phyloP scores from a whole-genome alignment of 495 filamentous ascomycete species.

The Xylaria curta region DNA sequence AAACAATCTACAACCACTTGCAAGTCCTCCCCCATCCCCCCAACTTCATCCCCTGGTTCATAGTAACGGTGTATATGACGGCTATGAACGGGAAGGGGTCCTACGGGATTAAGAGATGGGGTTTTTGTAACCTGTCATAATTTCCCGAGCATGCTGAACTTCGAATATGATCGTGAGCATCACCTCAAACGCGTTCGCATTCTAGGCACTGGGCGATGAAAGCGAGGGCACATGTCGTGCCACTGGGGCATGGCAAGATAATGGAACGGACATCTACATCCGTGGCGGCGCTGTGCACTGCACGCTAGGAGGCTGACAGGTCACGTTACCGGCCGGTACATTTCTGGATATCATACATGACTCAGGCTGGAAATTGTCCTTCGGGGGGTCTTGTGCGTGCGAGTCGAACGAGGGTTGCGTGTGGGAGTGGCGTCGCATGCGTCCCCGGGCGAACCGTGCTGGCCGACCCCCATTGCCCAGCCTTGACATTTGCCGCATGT shows the following conservation, averaged over 20 bases:
- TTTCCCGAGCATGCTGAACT: slow-evolving; percentile 11
- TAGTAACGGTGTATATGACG: slow-evolving; percentile 5
- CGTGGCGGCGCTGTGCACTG: slow-evolving; percentile 19
- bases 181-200: background rate
- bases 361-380: slow-evolving; percentile 13
- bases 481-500: slow-evolving; percentile 23
- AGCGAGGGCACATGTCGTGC: slow-evolving; percentile 15
- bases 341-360: background rate
- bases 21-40: background rate
- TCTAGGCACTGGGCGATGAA: background rate
- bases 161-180: slow-evolving; percentile 15
- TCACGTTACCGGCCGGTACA: slow-evolving; percentile 20
- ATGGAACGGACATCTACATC: slow-evolving; percentile 19
- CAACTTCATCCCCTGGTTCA: background rate
- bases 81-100: slow-evolving; percentile 15
- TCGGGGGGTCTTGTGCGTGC: background rate
- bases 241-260: slow-evolving; percentile 13
- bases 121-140: slow-evolving; percentile 38
- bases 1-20: background rate
- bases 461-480: slow-evolving; percentile 4
- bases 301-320: slow-evolving; percentile 28
- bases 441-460: slow-evolving; percentile 24
- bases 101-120: slow-evolving; percentile 23
- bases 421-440: slow-evolving; percentile 17
- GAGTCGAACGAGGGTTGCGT: slow-evolving; percentile 30